Evolutionary conservation across 257 asterid species (phyloP).

Genomic region (Salvia miltiorrhiza): DNA sequence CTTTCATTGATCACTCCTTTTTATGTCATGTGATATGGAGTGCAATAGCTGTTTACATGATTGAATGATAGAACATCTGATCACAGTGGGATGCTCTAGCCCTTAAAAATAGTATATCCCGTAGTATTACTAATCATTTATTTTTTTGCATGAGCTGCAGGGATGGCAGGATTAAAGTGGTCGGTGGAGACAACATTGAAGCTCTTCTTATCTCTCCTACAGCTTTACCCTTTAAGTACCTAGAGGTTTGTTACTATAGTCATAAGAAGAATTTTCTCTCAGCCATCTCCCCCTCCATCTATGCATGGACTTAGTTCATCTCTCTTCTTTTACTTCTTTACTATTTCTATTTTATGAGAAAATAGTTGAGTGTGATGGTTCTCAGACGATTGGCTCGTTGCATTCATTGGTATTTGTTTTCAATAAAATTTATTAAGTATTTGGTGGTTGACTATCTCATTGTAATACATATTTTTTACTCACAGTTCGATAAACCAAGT

Average conservation of each 20-base stretch:
- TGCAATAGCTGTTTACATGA: slow-evolving; percentile 4
- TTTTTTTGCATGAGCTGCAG: slow-evolving; percentile 45
- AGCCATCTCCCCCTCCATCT: slow-evolving; percentile 1
- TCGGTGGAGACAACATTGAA: slow-evolving; percentile 86
- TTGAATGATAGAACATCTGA: slow-evolving; percentile 4
- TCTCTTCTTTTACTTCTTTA: no score
- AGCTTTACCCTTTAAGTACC: slow-evolving; percentile 71
- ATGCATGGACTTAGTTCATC: no score
- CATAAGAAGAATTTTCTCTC: neutral
- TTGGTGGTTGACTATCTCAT: no score
- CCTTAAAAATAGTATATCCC: slow-evolving; percentile 7
- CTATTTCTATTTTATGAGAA: no score
- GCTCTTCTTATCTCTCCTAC: slow-evolving; percentile 79
- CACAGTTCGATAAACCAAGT: no score
- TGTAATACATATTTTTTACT: no score
- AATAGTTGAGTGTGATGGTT: no score
- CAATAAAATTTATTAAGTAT: no score
- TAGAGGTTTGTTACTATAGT: slow-evolving; percentile 65
- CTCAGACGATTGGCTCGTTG: no score
- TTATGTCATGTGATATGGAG: slow-evolving; percentile 3
- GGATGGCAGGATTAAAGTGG: slow-evolving; percentile 93
- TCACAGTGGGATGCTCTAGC: neutral
- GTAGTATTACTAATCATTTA: slow-evolving; percentile 1
- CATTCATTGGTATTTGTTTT: no score
- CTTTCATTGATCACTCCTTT: neutral